These are phyloP conservation scores for Diaporthe longicolla DNA, from an alignment of 2,329 filamentous ascomycete genomes.

Conservation along the genomic window DNA sequence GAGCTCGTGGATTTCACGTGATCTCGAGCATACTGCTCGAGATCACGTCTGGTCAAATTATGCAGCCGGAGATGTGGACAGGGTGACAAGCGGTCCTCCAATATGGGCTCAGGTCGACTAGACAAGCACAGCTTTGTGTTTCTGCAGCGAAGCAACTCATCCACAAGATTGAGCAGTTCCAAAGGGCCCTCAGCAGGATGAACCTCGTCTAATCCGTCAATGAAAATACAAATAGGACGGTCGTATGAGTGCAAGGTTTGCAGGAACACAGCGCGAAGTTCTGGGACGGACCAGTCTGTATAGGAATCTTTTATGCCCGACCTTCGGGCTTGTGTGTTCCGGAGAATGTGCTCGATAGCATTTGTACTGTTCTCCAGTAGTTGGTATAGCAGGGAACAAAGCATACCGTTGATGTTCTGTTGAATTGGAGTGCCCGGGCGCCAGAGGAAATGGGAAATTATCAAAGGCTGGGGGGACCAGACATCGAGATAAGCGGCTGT, in stretches of 20 bases:
- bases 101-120: slow-evolving; percentile 9
- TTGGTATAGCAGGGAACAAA: slow-evolving; percentile 47
- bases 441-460: slow-evolving; percentile 52
- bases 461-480: slow-evolving; percentile 44
- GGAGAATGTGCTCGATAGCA: neutral
- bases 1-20: too few species aligned
- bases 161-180: neutral
- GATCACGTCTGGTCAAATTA: neutral
- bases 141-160: neutral
- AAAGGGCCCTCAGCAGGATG: neutral
- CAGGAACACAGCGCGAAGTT: neutral
- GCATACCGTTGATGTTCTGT: slow-evolving; percentile 46
- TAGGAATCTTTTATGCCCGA: slow-evolving; percentile 20
- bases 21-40: neutral
- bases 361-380: slow-evolving; percentile 26
- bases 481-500: slow-evolving; percentile 43
- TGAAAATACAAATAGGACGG: slow-evolving; percentile 41
- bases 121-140: slow-evolving; percentile 21
- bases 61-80: slow-evolving; percentile 10
- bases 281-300: slow-evolving; percentile 42
- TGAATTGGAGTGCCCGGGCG: slow-evolving; percentile 48
- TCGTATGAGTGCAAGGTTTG: neutral
- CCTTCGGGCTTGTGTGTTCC: too few species aligned
- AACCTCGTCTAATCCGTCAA: slow-evolving; percentile 40
- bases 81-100: neutral